These are phyloP conservation scores for Trifolium fragiferum DNA, from an alignment of 306 rosid genomes.

Conservation along the genomic window DNA sequence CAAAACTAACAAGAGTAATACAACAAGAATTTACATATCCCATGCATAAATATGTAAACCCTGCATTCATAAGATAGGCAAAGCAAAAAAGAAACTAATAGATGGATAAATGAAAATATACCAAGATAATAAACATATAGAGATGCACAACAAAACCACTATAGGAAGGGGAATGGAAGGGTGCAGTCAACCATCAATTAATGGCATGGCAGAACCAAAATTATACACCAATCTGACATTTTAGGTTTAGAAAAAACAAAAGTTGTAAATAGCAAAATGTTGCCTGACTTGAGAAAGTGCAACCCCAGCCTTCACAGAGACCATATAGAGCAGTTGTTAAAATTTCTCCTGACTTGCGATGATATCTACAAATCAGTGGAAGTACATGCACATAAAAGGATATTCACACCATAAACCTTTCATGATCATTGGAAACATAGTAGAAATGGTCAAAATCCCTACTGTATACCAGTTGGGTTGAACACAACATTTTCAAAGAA, in stretches of 20 bases:
- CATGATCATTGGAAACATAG: constrained; percentile 57
- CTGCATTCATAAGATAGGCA: constrained; percentile 8
- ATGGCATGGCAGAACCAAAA: constrained; percentile 52
- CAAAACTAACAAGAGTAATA: constrained; percentile 29
- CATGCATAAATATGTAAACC: constrained; percentile 22
- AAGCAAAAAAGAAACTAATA: constrained; percentile 24
- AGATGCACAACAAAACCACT: constrained; percentile 15
- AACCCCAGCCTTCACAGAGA: constrained; percentile 82
- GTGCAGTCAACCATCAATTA: constrained; percentile 43
- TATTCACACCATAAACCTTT: constrained; percentile 60
- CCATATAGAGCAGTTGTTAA: constrained; percentile 89
- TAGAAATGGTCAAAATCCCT: constrained; percentile 59
- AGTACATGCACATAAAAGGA: constrained; percentile 90
- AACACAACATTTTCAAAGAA: constrained; percentile 46
- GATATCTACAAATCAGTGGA: constrained; percentile 92
- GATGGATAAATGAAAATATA: constrained; percentile 20
- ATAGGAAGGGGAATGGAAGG: constrained; percentile 29
- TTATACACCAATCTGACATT: constrained; percentile 50
- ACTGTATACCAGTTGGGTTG: constrained; percentile 41
- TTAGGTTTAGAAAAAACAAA: constrained; percentile 42
- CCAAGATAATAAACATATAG: constrained; percentile 19
- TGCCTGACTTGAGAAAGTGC: constrained; percentile 95
- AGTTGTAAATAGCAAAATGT: constrained; percentile 74
- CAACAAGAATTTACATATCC: constrained; percentile 27
- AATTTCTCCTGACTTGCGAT: constrained; percentile 90